Base-by-base conservation (phyloP, 2,329 filamentous ascomycete species). In the Colletotrichum trifolii region DNA sequence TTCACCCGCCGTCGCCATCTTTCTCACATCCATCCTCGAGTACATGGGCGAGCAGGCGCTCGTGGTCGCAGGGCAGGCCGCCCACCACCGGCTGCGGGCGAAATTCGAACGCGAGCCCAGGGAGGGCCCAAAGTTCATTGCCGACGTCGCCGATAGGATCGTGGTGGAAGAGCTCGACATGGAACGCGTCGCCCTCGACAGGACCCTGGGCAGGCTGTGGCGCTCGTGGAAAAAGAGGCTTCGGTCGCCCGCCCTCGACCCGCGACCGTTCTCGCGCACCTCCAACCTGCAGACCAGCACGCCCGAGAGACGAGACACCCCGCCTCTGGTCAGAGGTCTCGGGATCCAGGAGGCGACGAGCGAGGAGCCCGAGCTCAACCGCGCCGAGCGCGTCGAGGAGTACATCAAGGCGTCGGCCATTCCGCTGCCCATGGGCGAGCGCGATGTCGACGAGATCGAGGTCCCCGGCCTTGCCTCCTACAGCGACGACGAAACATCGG, bases 21-120 rank as follows among this genome's bases (percentile, higher is more conserved):
- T 98, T 78, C 81, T 99, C 50, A 97, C 96, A 0, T 96, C 95
- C 0, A 93, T 99, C 66, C 83, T 99, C 46, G 96, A 99, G 77
- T 96, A 94, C 73, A 89, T 99, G 77, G 95, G 93, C 38, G 96
- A 99, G 78, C 92, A 97, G 75, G 91, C 93, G 7, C 82, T 99
- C 67, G 87, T 94, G n/a, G 87, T 96, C 43, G 92, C 94, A 13
- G 93, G 93, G 12, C 91, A 97, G 74, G 93, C 93, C 35, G 91
- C 96, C 1, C 93, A 89, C 74, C 86, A 89, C 60, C 87, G 92
- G 69, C 82, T 89, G 71, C 83, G 85, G 45, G 75, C 80, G 42
- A 87, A 85, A 71, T 83, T 85, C 56, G 84, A 89, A 64, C 89
- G 87, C 67, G 85, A 87, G 38, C 79, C 89, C 49, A 86, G 81